These are phyloP conservation scores for Aspergillus piperis DNA, from an alignment of 2,329 filamentous ascomycete species.

Conservation along the genomic window DNA sequence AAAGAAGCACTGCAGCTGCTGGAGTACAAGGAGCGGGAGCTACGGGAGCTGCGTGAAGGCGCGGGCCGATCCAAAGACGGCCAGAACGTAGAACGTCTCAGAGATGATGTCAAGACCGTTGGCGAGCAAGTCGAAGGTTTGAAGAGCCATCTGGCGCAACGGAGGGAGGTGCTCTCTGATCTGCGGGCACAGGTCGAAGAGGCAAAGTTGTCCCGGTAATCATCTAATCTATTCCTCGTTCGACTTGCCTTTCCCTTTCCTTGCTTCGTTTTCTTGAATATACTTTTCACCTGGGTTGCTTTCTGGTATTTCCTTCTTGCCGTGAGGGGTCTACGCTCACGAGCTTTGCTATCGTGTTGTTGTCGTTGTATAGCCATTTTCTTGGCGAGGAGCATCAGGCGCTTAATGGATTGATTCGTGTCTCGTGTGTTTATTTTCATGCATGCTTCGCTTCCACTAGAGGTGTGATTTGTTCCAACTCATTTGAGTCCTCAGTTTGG, in stretches of 20 bases:
- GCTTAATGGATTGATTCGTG: conserved; percentile 29
- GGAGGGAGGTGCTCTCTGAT: conserved; percentile 74
- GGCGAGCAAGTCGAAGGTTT: conserved; percentile 91
- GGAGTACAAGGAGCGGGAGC: conserved; percentile 85
- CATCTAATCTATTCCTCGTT: conserved; percentile 7
- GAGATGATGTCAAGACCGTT: conserved; percentile 86
- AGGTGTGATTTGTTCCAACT: not conserved
- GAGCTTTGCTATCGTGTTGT: conserved; percentile 16
- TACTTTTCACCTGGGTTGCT: conserved; percentile 10
- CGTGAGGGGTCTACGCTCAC: conserved; percentile 9
- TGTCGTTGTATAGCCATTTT: conserved; percentile 37
- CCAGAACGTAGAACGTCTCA: conserved; percentile 71
- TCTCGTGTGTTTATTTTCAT: conserved; percentile 13
- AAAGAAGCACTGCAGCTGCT: conserved; percentile 89
- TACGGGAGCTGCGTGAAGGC: conserved; percentile 70
- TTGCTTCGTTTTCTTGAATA: conserved; percentile 12
- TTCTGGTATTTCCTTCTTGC: conserved; percentile 13
- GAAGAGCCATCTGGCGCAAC: conserved; percentile 75
- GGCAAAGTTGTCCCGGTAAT: conserved; percentile 64
- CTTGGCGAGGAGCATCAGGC: conserved; percentile 37
- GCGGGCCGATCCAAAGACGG: conserved; percentile 60
- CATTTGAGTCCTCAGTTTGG: not conserved
- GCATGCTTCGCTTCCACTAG: not conserved
- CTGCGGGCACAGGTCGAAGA: conserved; percentile 82
- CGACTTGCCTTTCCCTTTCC: not conserved